These are phyloP conservation scores for Strobilomyces dryophilus DNA, from an alignment of 768 basidiomycete genomes.

Conservation along the genomic window DNA sequence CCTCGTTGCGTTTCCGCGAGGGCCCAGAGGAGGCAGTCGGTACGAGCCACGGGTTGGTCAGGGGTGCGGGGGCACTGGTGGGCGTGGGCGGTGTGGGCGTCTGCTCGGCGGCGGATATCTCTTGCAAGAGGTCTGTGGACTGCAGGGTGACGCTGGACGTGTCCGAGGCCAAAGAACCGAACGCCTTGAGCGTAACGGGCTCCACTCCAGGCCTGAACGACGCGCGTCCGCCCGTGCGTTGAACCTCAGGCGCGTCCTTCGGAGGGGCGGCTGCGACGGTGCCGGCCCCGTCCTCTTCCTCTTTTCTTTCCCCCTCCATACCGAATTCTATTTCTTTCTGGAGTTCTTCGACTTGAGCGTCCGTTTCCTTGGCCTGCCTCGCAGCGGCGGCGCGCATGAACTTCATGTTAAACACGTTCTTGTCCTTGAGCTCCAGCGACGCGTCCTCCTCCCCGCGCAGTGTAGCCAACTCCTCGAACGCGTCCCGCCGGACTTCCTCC, in stretches of 20 bases:
- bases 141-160: constrained; percentile 67
- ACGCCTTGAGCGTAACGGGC: constrained; percentile 14
- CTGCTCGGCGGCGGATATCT: constrained; percentile 13
- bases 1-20: constrained; percentile 69
- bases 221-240: constrained; percentile 66
- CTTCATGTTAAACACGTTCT: constrained; percentile 91
- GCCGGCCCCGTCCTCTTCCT: constrained; percentile 28
- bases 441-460: constrained; percentile 41
- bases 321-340: constrained; percentile 58
- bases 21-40: constrained; percentile 39
- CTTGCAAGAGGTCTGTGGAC: constrained; percentile 50
- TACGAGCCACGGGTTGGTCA: constrained; percentile 80
- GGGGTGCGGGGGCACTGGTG: constrained; percentile 10
- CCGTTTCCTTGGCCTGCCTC: constrained; percentile 51
- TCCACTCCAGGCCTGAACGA: constrained; percentile 52
- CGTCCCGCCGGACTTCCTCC: constrained; percentile 53
- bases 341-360: constrained; percentile 69
- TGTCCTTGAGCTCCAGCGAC: constrained; percentile 36
- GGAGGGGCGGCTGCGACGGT: constrained; percentile 27
- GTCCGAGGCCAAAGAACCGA: constrained; percentile 42
- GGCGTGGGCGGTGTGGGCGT: constrained; percentile 13
- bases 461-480: constrained; percentile 72
- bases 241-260: constrained; percentile 36
- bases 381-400: constrained; percentile 95
- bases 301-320: constrained; percentile 27